Percentiles rank a stretch among this genome's conserved stretches.
Conservation (phyloP, 1,139 yeast genomes). For the Blastobotrys illinoisensis region DNA sequence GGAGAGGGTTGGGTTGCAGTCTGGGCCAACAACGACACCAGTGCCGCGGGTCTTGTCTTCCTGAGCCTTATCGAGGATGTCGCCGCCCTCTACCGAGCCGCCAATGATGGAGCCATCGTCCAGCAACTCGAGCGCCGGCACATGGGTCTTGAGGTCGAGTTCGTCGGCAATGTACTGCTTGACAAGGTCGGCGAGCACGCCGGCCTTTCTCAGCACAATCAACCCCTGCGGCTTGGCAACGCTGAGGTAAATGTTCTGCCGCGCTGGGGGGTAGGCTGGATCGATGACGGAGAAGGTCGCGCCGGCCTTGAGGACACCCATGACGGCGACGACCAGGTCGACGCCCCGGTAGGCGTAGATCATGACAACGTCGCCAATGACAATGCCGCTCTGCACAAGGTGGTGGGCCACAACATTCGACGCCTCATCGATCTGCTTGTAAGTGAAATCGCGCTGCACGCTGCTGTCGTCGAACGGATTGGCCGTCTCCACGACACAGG, state of each 20-base stretch:
- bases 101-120: constrained; percentile 76
- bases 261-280: constrained; percentile 97
- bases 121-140: constrained; percentile 70
- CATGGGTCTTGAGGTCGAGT: constrained; percentile 61
- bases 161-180: constrained; percentile 68
- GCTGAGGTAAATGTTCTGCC: constrained; percentile 86
- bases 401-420: constrained; percentile 94
- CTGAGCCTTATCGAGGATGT: constrained; percentile 47
- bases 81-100: constrained; percentile 40
- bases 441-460: constrained; percentile 67
- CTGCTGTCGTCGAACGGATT: constrained; percentile 49
- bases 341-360: constrained; percentile 97
- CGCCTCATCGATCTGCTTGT: constrained; percentile 82
- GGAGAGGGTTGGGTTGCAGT: constrained; percentile 90
- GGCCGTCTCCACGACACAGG: constrained; percentile 90
- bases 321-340: constrained; percentile 90
- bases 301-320: constrained; percentile 97
- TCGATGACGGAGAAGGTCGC: constrained; percentile 98
- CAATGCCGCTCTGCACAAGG: constrained; percentile 71
- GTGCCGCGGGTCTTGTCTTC: constrained; percentile 52
- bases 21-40: constrained; percentile 96
- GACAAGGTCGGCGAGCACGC: constrained; percentile 68
- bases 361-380: constrained; percentile 92
- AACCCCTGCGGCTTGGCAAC: constrained; percentile 93
- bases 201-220: constrained; percentile 87